These are phyloP conservation scores for Euphorbia schlechtendalii DNA, from an alignment of 441 rosid genomes.

Conservation along the genomic window DNA sequence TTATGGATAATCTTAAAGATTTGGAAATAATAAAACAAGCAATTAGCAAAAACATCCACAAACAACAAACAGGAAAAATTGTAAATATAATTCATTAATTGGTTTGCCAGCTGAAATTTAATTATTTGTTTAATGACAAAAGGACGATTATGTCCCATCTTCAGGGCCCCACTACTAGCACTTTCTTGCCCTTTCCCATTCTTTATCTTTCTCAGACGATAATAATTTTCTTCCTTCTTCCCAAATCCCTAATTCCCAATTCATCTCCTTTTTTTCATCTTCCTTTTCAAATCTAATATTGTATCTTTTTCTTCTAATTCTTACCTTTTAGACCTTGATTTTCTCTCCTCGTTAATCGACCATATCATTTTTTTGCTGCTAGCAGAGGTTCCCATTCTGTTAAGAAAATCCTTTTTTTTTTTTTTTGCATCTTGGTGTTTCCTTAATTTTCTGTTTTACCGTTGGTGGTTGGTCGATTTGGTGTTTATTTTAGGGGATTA, in stretches of 20 bases:
- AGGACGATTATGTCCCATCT: conserved; percentile 19
- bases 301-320: not conserved
- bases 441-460: too few species aligned
- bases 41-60: not conserved
- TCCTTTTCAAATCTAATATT: conserved; percentile 1
- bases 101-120: not conserved
- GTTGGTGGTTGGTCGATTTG: not conserved
- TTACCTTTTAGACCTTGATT: not conserved
- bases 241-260: conserved; percentile 18
- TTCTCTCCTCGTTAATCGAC: too few species aligned
- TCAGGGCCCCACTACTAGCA: conserved; percentile 20
- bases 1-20: not conserved
- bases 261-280: not conserved
- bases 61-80: not conserved
- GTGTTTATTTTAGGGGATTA: not conserved
- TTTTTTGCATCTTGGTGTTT: too few species aligned
- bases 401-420: too few species aligned
- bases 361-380: too few species aligned
- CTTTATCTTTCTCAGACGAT: not conserved
- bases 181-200: conserved; percentile 18
- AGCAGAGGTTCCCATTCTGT: too few species aligned
- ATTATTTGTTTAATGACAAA: conserved; percentile 7
- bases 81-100: too few species aligned
- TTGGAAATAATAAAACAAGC: not conserved
- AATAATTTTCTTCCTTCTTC: not conserved